Base-by-base conservation (phyloP, 768 basidiomycete species). In the Termitomyces sp. region DNA sequence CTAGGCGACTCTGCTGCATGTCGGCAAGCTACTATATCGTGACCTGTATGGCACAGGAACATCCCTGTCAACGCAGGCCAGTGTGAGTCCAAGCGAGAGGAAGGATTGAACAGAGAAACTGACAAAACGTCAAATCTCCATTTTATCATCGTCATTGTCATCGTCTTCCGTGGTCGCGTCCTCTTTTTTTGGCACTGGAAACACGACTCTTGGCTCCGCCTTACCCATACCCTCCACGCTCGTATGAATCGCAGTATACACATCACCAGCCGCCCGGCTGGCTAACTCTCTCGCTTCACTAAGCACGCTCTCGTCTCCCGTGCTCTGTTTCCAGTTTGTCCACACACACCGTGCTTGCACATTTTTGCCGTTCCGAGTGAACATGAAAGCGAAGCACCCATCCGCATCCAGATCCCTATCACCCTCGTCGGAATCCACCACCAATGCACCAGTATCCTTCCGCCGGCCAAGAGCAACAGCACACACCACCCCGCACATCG, bases 371-470 rank as follows among this genome's bases (percentile, higher is more conserved):
- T 67, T 64, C 54, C 71, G 70, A 3, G 74, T 70, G 65, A 80
- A 79, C 55, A 88, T 63, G 69, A 90, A 93, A 0, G 87, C 89
- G 63, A 92, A 91, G 62, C 85, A 85, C 0, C 89, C 89, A 5
- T 76, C 71, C 6, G 75, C 81, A 1, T 66, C 71, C 0, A 82
- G 64, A 2, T 68, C 66, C 49, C 86, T 80, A 4, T 74, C 72
- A 18, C 78, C 80, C 9, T 67, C 73, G 20, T 63, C 62, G 1
- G 86, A 84, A 65, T 87, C 85, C 2, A 85, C 70, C 14, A 87
- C 65, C 2, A 86, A 67, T 1, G 61, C 58, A 0, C 74, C 65
- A 40, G 37, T 52, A 6, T 62, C 56, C 18, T 64, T 67, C 6
- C 72, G 48, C 14, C 74, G 74, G 0, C 82, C 84, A 1, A 88